These are phyloP conservation scores for Russula olivacea DNA, from an alignment of 768 basidiomycete genomes.

Conservation along the genomic window DNA sequence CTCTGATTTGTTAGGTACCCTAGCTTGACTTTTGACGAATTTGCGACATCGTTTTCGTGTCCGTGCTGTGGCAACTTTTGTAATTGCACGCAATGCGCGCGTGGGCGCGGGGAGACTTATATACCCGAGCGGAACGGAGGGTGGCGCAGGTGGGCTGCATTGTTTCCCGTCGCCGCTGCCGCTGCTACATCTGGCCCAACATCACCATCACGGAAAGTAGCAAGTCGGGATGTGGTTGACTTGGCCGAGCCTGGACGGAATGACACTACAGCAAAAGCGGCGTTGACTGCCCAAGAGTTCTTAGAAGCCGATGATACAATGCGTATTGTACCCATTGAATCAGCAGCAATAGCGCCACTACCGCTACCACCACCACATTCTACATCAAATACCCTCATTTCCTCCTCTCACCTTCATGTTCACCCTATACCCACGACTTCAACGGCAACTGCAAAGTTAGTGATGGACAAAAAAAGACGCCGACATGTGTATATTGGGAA, in stretches of 20 bases:
- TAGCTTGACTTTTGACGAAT: slow-evolving; percentile 34
- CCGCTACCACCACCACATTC: background rate
- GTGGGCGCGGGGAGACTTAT: slow-evolving; percentile 44
- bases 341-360: background rate
- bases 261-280: no score
- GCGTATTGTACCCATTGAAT: background rate
- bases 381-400: background rate
- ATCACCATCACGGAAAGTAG: background rate
- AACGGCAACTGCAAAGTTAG: background rate
- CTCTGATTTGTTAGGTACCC: slow-evolving; percentile 33
- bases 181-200: background rate
- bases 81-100: slow-evolving; percentile 44
- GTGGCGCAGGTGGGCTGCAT: slow-evolving; percentile 10
- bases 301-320: background rate
- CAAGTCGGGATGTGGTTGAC: background rate
- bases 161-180: background rate
- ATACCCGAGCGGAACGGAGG: slow-evolving; percentile 32
- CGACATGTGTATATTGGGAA: slow-evolving; percentile 1
- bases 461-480: background rate
- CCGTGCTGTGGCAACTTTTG: slow-evolving; percentile 43
- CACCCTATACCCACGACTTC: background rate
- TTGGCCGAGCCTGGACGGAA: background rate
- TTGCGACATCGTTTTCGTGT: slow-evolving; percentile 34
- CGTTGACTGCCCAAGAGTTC: background rate
- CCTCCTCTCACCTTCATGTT: background rate